Base-by-base conservation (phyloP, 1,139 yeast species). In the Lodderomyces elongisporus region DNA sequence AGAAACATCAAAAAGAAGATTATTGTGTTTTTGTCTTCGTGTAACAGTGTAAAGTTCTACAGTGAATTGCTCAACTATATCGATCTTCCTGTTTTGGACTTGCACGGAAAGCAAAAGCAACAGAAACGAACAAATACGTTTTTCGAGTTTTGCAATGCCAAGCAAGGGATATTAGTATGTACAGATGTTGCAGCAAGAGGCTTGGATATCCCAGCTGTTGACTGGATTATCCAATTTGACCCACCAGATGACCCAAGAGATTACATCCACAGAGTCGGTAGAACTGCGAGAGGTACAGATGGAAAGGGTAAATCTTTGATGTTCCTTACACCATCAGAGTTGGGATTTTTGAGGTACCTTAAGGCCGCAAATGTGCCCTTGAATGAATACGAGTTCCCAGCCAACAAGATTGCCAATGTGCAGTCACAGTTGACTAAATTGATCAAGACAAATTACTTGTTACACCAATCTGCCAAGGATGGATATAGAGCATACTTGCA, bases 181-280 rank as follows among this genome's bases (percentile, higher is more conserved):
- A 91, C 98, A 1, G 97, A 91, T 61, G 97, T 91, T 46, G 98
- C 97, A 16, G 97, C 98, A 8, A 79, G 98, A 70, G 98, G 98
- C 12, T 76, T 91, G 46, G 98, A 91, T 66, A 89, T 91, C 45
- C 96, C 96, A 33, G 84, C 94, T 18, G 97, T 91, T 35, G 96
- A 89, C 62, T 91, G 97, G 95, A 91, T 91, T 50, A 80, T 91
- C 42, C 97, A 91, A 66, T 88, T 85, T 49, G 96, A 91, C 58
- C 97, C 97, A 32, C 97, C 97, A 56, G 97, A 91, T 79, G 97
- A 91, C 63, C 97, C 97, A 58, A 79, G 96, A 62, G 96, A 89
- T 62, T 91, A 91, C 54, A 89, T 91, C 49, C 98, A 91, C 62
- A 79, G 97, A 60, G 97, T 91, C 24, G 98, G 98, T 44, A 81